A percentile compares a stretch with the other conserved stretches of the same genome.
Evolutionary conservation across 148 eudicot genomes (phyloP).

Genomic region (Dianthus caryophyllus): DNA sequence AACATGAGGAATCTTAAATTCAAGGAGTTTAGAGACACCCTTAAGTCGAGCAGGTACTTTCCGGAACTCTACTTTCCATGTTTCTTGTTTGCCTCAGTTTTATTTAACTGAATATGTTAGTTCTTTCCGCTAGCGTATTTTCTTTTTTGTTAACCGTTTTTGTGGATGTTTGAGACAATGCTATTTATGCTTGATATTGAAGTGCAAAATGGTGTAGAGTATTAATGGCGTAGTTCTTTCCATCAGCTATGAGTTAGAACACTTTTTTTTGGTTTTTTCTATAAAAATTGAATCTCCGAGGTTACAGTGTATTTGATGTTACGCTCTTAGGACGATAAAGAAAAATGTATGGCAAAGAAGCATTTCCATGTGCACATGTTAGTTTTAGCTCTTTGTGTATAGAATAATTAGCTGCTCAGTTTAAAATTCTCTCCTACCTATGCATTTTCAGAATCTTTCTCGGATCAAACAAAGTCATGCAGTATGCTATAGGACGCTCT

Average conservation of each 20-base stretch:
- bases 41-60: constrained; percentile 69
- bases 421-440: neutral
- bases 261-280: no score
- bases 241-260: no score
- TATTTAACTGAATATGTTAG: no score
- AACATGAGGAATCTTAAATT: constrained; percentile 96
- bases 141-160: no score
- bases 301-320: neutral
- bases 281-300: no score
- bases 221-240: no score
- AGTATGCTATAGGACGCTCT: constrained; percentile 83
- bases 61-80: no score
- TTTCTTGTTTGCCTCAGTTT: no score
- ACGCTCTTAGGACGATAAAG: neutral
- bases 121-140: no score
- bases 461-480: constrained; percentile 99
- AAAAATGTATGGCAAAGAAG: neutral
- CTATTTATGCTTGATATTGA: no score
- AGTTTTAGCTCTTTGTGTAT: neutral
- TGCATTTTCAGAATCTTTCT: constrained; percentile 65
- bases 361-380: neutral
- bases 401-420: neutral
- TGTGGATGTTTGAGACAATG: no score
- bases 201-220: no score
- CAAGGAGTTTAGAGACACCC: constrained; percentile 78